These are phyloP conservation scores for Suhomyces sp. DNA, from an alignment of 805 yeast species.

Conservation along the genomic window DNA sequence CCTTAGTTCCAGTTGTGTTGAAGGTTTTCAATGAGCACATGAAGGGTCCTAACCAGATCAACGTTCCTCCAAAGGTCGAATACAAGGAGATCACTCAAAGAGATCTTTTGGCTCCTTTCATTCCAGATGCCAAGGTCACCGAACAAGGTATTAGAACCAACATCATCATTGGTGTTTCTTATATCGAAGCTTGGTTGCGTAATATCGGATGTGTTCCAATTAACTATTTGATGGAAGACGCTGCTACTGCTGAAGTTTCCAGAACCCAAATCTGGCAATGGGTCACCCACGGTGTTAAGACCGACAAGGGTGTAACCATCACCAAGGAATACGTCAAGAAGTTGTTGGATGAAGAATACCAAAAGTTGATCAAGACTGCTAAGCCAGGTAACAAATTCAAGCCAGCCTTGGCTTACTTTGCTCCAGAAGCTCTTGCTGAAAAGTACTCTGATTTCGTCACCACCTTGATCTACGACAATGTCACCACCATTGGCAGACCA, in stretches of 20 bases:
- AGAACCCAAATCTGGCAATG: conserved; percentile 82
- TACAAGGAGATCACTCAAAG: conserved; percentile 57
- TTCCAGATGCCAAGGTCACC: conserved; percentile 63
- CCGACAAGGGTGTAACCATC: conserved; percentile 57
- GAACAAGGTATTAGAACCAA: conserved; percentile 70
- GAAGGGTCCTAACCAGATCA: conserved; percentile 83
- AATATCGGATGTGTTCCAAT: conserved; percentile 85
- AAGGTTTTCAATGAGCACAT: conserved; percentile 70
- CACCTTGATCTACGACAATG: conserved; percentile 71
- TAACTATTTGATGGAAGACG: conserved; percentile 84
- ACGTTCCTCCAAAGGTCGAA: conserved; percentile 45
- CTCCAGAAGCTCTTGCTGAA: conserved; percentile 70
- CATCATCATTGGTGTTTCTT: conserved; percentile 71
- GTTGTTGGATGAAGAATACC: conserved; percentile 62
- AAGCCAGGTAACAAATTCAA: conserved; percentile 64
- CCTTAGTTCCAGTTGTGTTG: conserved; percentile 70
- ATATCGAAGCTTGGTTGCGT: conserved; percentile 85
- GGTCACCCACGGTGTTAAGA: conserved; percentile 68
- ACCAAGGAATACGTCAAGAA: conserved; percentile 59
- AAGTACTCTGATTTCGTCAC: conserved; percentile 78
- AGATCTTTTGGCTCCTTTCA: conserved; percentile 63
- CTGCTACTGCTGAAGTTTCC: conserved; percentile 86
- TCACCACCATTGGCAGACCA: conserved; percentile 53
- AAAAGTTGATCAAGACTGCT: conserved; percentile 47
- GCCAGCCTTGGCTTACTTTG: conserved; percentile 67